Percentiles rank a stretch among this genome's conserved stretches.
Evolutionary conservation across 1,139 yeast species (phyloP).

Genomic region (Zygosaccharomyces sapae): DNA sequence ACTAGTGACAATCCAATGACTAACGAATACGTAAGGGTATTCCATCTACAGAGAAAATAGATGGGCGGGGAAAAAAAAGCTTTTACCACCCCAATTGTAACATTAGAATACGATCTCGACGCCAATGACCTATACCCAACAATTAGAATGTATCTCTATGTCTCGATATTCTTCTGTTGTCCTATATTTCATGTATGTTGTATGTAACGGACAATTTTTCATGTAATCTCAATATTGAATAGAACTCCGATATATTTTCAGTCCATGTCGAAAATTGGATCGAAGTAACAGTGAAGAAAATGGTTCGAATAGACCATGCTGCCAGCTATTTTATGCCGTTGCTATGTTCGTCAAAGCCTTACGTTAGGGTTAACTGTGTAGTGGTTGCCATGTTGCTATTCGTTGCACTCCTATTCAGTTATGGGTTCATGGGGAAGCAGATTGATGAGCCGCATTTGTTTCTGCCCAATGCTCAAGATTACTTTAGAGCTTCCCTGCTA

Average conservation of each 20-base stretch:
- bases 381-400: conserved; percentile 17
- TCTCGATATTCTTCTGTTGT: background rate
- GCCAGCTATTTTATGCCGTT: conserved; percentile 35
- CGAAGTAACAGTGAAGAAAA: too few species aligned
- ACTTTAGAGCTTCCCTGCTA: conserved; percentile 34
- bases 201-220: conserved; percentile 1
- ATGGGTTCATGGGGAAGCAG: conserved; percentile 23
- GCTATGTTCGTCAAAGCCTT: conserved; percentile 31
- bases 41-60: conserved; percentile 26
- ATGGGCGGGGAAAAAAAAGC: background rate
- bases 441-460: conserved; percentile 33
- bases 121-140: conserved; percentile 3
- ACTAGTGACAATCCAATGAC: conserved; percentile 30
- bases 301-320: conserved; percentile 34
- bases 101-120: background rate
- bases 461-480: conserved; percentile 36
- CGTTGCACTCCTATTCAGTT: conserved; percentile 20
- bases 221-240: conserved; percentile 1
- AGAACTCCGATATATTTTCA: conserved; percentile 1
- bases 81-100: background rate
- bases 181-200: too few species aligned
- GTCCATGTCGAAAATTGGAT: background rate
- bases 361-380: conserved; percentile 22
- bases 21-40: conserved; percentile 32
- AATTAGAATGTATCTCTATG: background rate